These are phyloP conservation scores for Tetradesmus obliquus DNA, from an alignment of 139 green algal species.

Conservation along the genomic window DNA sequence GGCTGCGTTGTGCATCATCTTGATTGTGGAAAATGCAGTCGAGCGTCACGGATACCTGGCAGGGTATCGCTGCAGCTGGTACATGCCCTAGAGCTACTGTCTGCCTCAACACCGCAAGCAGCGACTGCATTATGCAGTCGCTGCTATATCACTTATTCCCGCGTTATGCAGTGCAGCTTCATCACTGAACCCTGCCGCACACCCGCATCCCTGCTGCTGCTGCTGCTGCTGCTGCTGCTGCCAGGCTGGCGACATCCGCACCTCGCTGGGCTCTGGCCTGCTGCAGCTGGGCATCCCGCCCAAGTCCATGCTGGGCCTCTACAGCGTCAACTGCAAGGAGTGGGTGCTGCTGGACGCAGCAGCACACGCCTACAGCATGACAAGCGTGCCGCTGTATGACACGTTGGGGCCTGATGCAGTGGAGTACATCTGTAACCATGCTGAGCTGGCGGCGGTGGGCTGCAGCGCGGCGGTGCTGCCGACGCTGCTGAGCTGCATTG, in stretches of 20 bases:
- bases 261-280: conserved; percentile 89
- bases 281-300: conserved; percentile 85
- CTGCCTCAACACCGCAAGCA: neutral
- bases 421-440: conserved; percentile 96
- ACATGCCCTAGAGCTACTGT: neutral
- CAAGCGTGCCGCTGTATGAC: conserved; percentile 97
- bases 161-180: neutral
- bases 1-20: neutral
- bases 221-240: neutral
- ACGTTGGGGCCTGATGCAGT: conserved; percentile 95
- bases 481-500: conserved; percentile 80
- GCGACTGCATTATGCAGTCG: neutral
- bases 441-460: conserved; percentile 87
- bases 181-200: neutral
- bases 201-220: neutral
- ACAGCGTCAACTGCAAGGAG: conserved; percentile 91
- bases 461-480: conserved; percentile 77
- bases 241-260: conserved; percentile 78
- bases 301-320: conserved; percentile 86
- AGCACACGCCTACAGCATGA: conserved; percentile 88
- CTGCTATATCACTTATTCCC: neutral
- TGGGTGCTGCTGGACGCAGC: conserved; percentile 94
- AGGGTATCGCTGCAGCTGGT: neutral
- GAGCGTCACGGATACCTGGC: neutral
- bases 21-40: neutral